A percentile compares a stretch with the other conserved stretches of the same genome.
phyloP scores from a whole-genome alignment of 176 grass and related monocot genomes.

The Eremochloa ophiuroides region DNA sequence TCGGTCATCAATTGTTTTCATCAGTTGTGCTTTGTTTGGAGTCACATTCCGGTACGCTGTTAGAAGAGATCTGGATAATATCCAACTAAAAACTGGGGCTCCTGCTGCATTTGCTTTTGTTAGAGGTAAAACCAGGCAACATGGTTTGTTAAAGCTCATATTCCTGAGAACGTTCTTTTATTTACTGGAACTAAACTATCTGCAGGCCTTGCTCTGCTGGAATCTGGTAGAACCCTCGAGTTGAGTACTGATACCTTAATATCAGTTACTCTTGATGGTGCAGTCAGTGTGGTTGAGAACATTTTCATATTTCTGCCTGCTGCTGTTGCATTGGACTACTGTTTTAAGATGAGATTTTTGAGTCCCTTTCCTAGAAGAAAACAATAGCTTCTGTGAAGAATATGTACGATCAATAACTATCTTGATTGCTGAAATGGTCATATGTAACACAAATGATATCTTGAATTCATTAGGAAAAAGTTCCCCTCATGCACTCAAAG shows the following conservation, averaged over 20 bases:
- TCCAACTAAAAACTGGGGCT: slow-evolving; percentile 76
- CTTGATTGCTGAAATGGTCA: neutral
- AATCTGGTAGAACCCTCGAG: slow-evolving; percentile 42
- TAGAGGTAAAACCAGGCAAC: slow-evolving; percentile 52
- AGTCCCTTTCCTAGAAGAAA: slow-evolving; percentile 76
- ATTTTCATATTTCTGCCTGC: slow-evolving; percentile 78
- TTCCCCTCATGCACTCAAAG: neutral
- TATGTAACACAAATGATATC: slow-evolving; percentile 29
- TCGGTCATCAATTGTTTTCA: slow-evolving; percentile 43
- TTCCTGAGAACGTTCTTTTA: neutral
- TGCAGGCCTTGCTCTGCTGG: slow-evolving; percentile 73
- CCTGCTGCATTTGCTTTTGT: slow-evolving; percentile 66
- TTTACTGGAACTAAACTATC: slow-evolving; percentile 20
- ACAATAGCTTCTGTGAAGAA: slow-evolving; percentile 36
- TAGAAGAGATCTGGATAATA: slow-evolving; percentile 79
- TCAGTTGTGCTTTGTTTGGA: slow-evolving; percentile 80
- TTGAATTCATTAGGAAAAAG: slow-evolving; percentile 16
- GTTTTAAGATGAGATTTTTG: slow-evolving; percentile 80
- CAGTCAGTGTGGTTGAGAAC: slow-evolving; percentile 58
- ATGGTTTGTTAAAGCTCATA: slow-evolving; percentile 21
- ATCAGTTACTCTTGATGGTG: slow-evolving; percentile 45
- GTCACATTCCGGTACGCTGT: slow-evolving; percentile 76
- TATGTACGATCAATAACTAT: neutral
- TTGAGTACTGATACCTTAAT: slow-evolving; percentile 53
- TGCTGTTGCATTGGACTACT: slow-evolving; percentile 84